A percentile compares a stretch with the other conserved stretches of the same genome.
Conservation (phyloP, 2,329 filamentous ascomycete genomes). For the Dactylellina leptospora region DNA sequence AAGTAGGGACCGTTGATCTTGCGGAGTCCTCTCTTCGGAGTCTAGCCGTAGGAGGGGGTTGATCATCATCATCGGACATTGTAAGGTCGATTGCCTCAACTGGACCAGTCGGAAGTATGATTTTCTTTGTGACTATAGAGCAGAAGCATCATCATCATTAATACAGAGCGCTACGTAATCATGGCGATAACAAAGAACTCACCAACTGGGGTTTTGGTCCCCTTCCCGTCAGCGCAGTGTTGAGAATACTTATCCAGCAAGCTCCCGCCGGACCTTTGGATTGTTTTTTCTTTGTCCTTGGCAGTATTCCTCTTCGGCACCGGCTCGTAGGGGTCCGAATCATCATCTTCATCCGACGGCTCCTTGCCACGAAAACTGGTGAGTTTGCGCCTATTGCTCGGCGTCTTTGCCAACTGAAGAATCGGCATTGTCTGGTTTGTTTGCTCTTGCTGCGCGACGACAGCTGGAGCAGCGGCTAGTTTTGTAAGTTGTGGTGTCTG, state of each 20-base stretch:
- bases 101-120: constrained; percentile 38
- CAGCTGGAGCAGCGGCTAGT: neutral
- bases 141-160: neutral
- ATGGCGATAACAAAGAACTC: neutral
- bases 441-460: neutral
- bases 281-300: neutral
- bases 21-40: constrained; percentile 9
- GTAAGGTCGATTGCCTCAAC: constrained; percentile 51
- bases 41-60: constrained; percentile 22
- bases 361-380: constrained; percentile 31
- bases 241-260: constrained; percentile 45
- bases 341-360: constrained; percentile 8
- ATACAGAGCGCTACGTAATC: neutral
- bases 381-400: constrained; percentile 38
- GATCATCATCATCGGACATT: constrained; percentile 42
- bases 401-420: constrained; percentile 39
- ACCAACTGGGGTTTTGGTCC: constrained; percentile 45
- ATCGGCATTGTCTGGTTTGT: constrained; percentile 20
- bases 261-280: constrained; percentile 23
- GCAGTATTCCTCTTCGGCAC: constrained; percentile 17
- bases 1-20: constrained; percentile 24
- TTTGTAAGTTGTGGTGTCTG: constrained; percentile 31
- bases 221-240: constrained; percentile 48
- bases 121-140: constrained; percentile 31
- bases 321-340: constrained; percentile 46